Evolutionary conservation across 2,329 filamentous ascomycete species (phyloP).

Genomic region (Mollisiaceae sp.): DNA sequence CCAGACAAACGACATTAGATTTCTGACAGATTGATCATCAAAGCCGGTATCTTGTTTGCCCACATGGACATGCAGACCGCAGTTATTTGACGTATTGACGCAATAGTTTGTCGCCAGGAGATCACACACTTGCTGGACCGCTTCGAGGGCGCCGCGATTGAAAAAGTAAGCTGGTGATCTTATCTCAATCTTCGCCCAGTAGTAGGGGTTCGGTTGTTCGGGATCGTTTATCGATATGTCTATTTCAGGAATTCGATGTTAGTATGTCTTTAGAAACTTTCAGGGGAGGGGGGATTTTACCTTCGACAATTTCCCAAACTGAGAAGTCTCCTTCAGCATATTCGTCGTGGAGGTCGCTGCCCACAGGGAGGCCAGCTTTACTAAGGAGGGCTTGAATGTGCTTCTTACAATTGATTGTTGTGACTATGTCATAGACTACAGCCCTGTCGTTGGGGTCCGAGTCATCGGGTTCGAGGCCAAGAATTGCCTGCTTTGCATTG

Average conservation of each 20-base stretch:
- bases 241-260: background rate
- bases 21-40: conserved; percentile 34
- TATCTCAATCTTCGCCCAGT: conserved; percentile 29
- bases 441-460: background rate
- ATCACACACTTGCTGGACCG: conserved; percentile 21
- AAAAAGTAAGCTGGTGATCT: conserved; percentile 29
- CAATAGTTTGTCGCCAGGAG: conserved; percentile 28
- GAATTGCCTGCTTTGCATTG: background rate
- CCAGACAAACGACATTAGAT: conserved; percentile 36
- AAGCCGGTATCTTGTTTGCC: conserved; percentile 37
- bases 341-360: background rate
- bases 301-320: conserved; percentile 22
- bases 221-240: background rate
- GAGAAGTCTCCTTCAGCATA: background rate
- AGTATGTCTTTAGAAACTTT: background rate
- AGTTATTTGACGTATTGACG: conserved; percentile 33
- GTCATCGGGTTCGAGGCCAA: background rate
- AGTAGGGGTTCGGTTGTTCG: conserved; percentile 1
- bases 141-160: conserved; percentile 13
- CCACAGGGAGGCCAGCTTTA: conserved; percentile 14
- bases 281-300: too few species aligned
- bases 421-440: background rate
- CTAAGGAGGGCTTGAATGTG: conserved; percentile 15
- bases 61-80: conserved; percentile 43
- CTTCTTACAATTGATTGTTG: background rate